A percentile compares a stretch with the other conserved stretches of the same genome.
phyloP scores from a whole-genome alignment of 2,329 filamentous ascomycete species.

The Dactylellina drechsleri region DNA sequence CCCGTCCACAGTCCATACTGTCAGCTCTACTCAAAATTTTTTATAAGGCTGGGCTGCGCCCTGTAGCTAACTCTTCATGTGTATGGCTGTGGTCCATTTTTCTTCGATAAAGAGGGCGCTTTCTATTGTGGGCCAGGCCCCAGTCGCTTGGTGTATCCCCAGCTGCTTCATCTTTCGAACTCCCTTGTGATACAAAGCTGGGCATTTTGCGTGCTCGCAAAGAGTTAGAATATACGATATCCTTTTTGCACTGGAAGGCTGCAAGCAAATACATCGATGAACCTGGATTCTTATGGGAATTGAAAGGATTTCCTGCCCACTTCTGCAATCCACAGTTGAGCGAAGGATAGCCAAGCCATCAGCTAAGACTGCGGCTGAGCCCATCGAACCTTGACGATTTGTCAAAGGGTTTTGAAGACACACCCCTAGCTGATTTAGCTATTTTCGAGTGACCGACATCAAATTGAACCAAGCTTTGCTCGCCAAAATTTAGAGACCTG shows the following conservation, averaged over 20 bases:
- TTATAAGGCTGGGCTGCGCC: too few relatives aligned
- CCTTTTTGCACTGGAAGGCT: too few relatives aligned
- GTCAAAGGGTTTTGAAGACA: not conserved
- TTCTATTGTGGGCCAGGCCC: slow-evolving; percentile 2
- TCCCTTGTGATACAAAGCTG: too few relatives aligned
- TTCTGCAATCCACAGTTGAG: not conserved
- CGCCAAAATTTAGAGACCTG: too few relatives aligned
- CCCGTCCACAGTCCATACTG: too few relatives aligned
- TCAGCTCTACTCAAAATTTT: too few relatives aligned
- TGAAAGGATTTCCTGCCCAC: slow-evolving; percentile 32
- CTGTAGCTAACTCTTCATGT: not conserved
- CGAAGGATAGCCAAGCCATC: slow-evolving; percentile 11
- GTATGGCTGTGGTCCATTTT: slow-evolving; percentile 25
- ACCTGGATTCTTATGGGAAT: slow-evolving; percentile 11
- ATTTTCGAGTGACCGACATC: slow-evolving; percentile 5
- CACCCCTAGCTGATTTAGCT: slow-evolving; percentile 5
- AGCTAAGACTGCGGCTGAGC: slow-evolving; percentile 42
- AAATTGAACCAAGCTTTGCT: not conserved
- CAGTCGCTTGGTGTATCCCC: slow-evolving; percentile 3
- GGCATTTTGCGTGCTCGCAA: too few relatives aligned
- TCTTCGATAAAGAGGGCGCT: not conserved
- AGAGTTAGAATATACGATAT: too few relatives aligned
- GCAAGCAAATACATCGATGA: not conserved
- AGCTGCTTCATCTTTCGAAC: slow-evolving; percentile 1
- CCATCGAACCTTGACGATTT: slow-evolving; percentile 9